Evolutionary conservation across 805 yeast genomes (phyloP), one percentile per base, ranked within the genome.

Genomic region (Candida ascalaphidarum): DNA sequence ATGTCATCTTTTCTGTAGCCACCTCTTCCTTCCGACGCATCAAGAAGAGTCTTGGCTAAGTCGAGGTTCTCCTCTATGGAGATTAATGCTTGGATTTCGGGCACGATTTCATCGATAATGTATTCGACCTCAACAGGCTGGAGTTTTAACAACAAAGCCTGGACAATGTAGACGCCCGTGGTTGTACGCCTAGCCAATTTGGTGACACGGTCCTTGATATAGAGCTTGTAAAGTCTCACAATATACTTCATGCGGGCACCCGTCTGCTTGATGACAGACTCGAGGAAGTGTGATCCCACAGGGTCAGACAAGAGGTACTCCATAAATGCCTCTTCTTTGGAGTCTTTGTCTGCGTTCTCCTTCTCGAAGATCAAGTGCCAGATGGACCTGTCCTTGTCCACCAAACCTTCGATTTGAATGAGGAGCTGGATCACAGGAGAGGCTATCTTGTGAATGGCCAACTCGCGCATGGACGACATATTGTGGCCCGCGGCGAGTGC

Each of bases 231-330:
- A 26, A 89, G 52, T 41, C 95, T 68, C 42, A 78, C 81, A 13
- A 81, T 71, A 46, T 74, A 77, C 38, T 74, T 79, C 36, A 71
- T 56, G 39, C 92, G 75, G 7, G 55, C 68, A 9, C 68, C 68
- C 36, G 79, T 77, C 33, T 69, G 71, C 26, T 68, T 72, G 28
- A 88, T 62, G 8, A 77, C 69, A 12, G 77, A 68, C 52, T 92
- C 85, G 16, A 89, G 62, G 60, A 92, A 89, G 55, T 86, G 96
- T 1, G 94, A 81, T 0, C 97, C 98, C n/a, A 88, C 84, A 1
- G 94, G 65, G 46, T 86, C 95, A 7, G 92, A 74, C 21, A 89
- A 57, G 30, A 88, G 62, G 44, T 81, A 81, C 48, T 86, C 95
- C 17, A 88, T 77, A 50, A 81, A 86, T 1, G 92, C 74, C 37